phyloP scores from a whole-genome alignment of 345 rosid species.

The Syzygium grande region DNA sequence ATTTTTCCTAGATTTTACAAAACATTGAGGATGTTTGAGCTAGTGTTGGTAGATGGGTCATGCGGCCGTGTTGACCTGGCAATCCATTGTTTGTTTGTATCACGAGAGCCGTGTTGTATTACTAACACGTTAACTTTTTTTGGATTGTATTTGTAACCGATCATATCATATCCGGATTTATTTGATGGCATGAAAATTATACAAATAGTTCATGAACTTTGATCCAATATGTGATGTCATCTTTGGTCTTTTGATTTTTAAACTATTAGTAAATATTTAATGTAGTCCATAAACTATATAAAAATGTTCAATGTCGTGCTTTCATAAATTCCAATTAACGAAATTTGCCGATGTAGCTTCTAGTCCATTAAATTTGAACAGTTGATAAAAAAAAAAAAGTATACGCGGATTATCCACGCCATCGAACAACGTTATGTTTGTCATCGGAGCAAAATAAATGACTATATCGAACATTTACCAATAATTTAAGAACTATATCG shows the following conservation, averaged over 20 bases:
- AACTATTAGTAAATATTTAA: background rate
- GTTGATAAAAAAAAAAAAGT: too few relatives aligned
- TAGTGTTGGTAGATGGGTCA: background rate
- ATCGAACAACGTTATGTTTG: background rate
- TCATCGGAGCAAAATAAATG: background rate
- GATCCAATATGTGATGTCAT: accelerated
- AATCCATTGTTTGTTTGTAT: background rate
- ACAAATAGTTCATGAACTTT: background rate
- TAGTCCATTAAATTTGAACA: too few relatives aligned
- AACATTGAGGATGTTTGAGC: background rate
- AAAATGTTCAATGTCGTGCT: background rate
- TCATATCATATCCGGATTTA: background rate
- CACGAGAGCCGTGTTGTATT: background rate
- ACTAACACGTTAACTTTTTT: background rate
- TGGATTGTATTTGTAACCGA: background rate
- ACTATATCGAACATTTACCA: background rate
- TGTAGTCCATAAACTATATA: background rate
- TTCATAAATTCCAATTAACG: background rate
- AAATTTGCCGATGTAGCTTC: background rate
- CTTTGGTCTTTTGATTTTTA: accelerated
- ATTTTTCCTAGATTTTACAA: background rate
- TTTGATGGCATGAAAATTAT: background rate
- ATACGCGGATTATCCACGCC: background rate
- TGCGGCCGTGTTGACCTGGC: background rate
- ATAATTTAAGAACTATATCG: accelerated